Conservation (phyloP, 2,329 filamentous ascomycete species). For the Amphichorda felina region DNA sequence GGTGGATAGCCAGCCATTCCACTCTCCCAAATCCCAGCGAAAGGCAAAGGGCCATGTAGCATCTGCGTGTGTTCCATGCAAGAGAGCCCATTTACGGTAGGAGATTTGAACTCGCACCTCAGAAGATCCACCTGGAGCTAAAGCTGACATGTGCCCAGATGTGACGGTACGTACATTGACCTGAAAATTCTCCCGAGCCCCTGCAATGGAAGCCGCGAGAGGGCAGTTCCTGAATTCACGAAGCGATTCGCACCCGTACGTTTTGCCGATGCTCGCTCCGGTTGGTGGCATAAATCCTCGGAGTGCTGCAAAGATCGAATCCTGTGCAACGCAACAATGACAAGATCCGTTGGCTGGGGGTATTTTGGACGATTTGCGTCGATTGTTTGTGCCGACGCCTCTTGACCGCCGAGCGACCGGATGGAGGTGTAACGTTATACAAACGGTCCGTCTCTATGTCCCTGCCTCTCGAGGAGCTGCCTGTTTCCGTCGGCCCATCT, state of each 20-base stretch:
- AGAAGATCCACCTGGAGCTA: not conserved
- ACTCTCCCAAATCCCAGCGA: slow-evolving; percentile 48
- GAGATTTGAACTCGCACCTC: slow-evolving; percentile 7
- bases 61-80: slow-evolving; percentile 77
- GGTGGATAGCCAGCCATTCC: slow-evolving; percentile 33
- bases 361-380: not conserved
- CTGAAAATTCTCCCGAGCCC: slow-evolving; percentile 52
- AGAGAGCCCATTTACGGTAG: slow-evolving; percentile 66
- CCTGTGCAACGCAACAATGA: too few species aligned
- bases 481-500: too few species aligned
- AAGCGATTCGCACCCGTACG: too few species aligned
- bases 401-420: not conserved
- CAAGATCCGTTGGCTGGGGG: not conserved
- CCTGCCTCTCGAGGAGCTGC: not conserved
- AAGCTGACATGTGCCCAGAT: slow-evolving; percentile 24
- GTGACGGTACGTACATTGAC: slow-evolving; percentile 45
- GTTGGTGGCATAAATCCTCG: too few species aligned
- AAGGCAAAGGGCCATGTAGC: slow-evolving; percentile 74
- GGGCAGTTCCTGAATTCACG: too few species aligned
- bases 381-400: too few species aligned
- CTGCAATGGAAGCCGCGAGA: slow-evolving; percentile 26
- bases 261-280: too few species aligned
- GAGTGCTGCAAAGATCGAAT: too few species aligned
- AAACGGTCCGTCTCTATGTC: not conserved
- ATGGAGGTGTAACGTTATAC: not conserved